Evolutionary conservation across 2,329 filamentous ascomycete species (phyloP), one percentile per base, ranked within the genome.

Genomic region (Thelonectria blattea): DNA sequence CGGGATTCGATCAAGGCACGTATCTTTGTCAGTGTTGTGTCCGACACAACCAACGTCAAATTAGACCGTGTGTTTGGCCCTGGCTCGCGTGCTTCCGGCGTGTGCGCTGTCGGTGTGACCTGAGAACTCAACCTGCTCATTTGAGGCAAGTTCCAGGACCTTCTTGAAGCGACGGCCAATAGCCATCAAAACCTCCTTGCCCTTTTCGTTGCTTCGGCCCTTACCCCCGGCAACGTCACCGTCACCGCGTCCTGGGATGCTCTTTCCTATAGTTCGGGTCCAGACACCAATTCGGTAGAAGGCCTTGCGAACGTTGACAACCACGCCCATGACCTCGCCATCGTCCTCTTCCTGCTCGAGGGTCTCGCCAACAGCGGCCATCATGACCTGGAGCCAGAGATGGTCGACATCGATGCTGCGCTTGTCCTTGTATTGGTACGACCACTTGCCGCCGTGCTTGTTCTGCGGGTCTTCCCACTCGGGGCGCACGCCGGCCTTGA

Each of bases 381-480:
- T 90, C 89, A 99, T 97, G 65, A 96, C 91, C 77, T 98, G 92
- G 62, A 99, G 88, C 95, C 95, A 99, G 56, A 97, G 85, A 60
- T 94, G 91, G 76, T 99, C 94, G 77, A 97, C 96, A 71, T 94
- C 91, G 76, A 97, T 86, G 68, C 84, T 87, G 74, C 91, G 90
- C 87, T 97, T 97, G 71, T 97, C 92, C 84, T 96, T 96, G 88
- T 97, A 97, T 73, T 92, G 90, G 82, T 96, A 98, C 24, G 94
- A 93, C 95, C 95, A 99, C 81, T 97, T 97, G 80, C 95, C 95
- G 71, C 95, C 95, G 77, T 98, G 93, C 86, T 98, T 99, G 84
- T 99, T 99, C 83, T 98, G 93, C 24, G 88, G 85, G 76, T 99
- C 95, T 80, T 99, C 95, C 95, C 95, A 99, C 81, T 99, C 96